Percentiles rank a stretch among this genome's conserved stretches.
Evolutionary conservation across 371 early-diverging fungal genomes (phyloP).

Genomic region (Chytridium lagenaria): DNA sequence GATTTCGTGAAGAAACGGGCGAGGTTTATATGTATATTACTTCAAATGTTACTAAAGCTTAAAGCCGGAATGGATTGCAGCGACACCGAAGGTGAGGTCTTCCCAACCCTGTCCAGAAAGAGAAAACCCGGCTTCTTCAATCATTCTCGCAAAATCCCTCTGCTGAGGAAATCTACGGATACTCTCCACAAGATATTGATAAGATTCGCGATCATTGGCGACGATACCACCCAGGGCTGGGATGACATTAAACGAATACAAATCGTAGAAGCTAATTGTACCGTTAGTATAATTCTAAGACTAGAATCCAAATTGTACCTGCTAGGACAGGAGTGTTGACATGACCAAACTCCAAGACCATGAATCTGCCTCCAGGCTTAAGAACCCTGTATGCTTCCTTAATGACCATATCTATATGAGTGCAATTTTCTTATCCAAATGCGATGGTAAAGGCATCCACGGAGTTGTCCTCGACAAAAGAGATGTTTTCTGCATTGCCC

Average conservation of each 20-base stretch:
- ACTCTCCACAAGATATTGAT: constrained; percentile 98
- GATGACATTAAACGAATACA: constrained; percentile 94
- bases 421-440: constrained; percentile 97
- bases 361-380: constrained; percentile 94
- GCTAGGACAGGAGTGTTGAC: constrained; percentile 89
- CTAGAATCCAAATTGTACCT: no score
- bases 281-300: no score
- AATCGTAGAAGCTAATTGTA: constrained; percentile 84
- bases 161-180: constrained; percentile 96
- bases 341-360: constrained; percentile 91
- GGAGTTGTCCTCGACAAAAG: constrained; percentile 73
- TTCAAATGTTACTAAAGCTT: constrained; percentile 65
- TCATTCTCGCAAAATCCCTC: constrained; percentile 86
- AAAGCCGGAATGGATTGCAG: constrained; percentile 93
- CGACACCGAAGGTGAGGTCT: constrained; percentile 95
- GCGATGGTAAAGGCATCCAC: constrained; percentile 95
- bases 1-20: not conserved
- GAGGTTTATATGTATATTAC: not conserved
- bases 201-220: constrained; percentile 90
- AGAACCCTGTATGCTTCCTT: constrained; percentile 91
- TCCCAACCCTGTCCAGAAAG: constrained; percentile 89
- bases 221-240: constrained; percentile 88
- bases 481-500: constrained; percentile 91
- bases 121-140: constrained; percentile 89
- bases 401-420: constrained; percentile 88